Evolutionary conservation across 1,284 basidiomycete species (phyloP), one percentile per base, ranked within the genome.

Genomic region (Trametes versicolor): DNA sequence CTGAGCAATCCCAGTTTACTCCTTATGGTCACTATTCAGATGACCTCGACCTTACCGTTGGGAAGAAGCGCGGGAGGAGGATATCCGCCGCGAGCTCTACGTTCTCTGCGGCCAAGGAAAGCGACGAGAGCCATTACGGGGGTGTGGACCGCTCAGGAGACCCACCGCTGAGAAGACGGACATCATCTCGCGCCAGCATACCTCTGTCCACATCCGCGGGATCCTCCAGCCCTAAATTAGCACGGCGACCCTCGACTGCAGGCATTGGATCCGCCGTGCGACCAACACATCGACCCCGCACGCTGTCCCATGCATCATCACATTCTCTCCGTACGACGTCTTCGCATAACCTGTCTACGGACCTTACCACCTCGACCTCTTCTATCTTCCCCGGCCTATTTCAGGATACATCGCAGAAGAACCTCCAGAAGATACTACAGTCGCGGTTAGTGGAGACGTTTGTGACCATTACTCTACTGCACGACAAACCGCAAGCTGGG

Each of bases 371-470:
- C 2, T 73, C 78, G 19, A 72, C 70, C 19, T 72, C 73, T 54
- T 66, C 73, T 15, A 63, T 69, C 66, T 70, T 78, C 51, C 73
- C 77, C 32, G 69, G 77, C n/a, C 74, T 85, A 50, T 75, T 83
- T 63, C 81, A 80, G 17, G 87, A 89, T 70, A 83, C 86, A 67
- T 91, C 91, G 15, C 91, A 94, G 74, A 78, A 78, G 48, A 83
- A 82, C 5, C 79, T 94, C 45, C 90, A 93, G 78, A 88, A 84
- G 68, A 83, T 93, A 10, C 81, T 95, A 7, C 79, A 81, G 52
- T 87, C 90, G n/a, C 86, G 93, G 51, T 79, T 95, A 29, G 87
- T 94, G n/a, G 91, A 94, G 75, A 92, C 91, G 0, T 92, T 93
- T 71, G 77, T 95, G 60, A 84, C 88, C 19, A 77, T 95, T 47